Base-by-base conservation (phyloP, 331 rosid species). In the Erythrophleum ivorense region DNA sequence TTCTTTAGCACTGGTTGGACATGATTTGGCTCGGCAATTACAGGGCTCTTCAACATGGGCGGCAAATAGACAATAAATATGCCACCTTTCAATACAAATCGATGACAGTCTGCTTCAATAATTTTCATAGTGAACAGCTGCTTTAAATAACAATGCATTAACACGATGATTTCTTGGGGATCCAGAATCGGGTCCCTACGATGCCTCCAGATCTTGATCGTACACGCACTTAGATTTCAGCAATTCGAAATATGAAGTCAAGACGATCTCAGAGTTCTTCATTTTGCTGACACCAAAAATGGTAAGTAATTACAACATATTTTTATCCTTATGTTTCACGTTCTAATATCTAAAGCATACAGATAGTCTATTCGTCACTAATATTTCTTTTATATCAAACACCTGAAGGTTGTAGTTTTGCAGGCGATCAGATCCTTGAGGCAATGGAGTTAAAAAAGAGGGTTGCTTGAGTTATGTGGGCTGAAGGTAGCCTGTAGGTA, bases 1-100 rank as follows among this genome's bases (percentile, higher is more conserved):
- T 43, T 43, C 8, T 43, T 43, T 9, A 62, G 67, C 74, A 50
- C n/a, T 40, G 53, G 9, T 29, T 43, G 81, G 72, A 67, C 64
- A 67, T 43, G 77, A 82, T 53, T 82, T 81, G 57, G 65, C 14
- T 59, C 65, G 14, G 3, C 6, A 43, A 43, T 6, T 5, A 7
- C 48, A 43, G 7, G 6, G 48, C 48, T 43, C 7, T 43, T 43
- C 8, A 7, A 43, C 62, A 2, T 53, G 57, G 80, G 63, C 60
- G 11, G 76, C 52, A 74, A 73, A 41, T 53, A 81, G 6, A 7
- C 2, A 48, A 34, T 4, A 13, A 15, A 29, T 36, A 40, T 40
- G 65, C 54, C 5, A 13, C 6, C 8, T 48, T 48, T 48, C 29
- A 48, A 48, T 48, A 3, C 53, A 48, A 48, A 11, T 48, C 3